Evolutionary conservation across 1,284 basidiomycete genomes (phyloP), one percentile per base, ranked within the genome.

Genomic region (Microbotryum violaceum): DNA sequence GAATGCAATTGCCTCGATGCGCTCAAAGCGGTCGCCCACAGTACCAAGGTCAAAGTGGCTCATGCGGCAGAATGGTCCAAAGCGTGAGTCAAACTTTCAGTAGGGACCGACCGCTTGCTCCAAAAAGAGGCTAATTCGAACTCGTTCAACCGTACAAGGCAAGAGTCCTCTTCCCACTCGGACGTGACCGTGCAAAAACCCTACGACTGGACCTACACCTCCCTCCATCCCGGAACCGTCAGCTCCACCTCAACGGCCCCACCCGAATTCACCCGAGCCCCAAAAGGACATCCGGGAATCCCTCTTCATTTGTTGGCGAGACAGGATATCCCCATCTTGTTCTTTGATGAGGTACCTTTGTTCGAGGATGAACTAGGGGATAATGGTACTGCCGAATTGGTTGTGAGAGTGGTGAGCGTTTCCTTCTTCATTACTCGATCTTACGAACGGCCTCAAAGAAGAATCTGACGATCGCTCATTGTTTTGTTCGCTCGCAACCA

Each of bases 141-240:
- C n/a, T n/a, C n/a, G n/a, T n/a, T n/a, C n/a, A 42, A 12, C 37
- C 37, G 14, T 3, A 42, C 10, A 1, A 42, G 37, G 2, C 37
- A 61, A 81, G 86, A 20, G 78, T 80, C 46, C 82, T 59, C 69
- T 67, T 21, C 69, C 1, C 53, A 52, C 3, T 54, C 58, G 25
- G 44, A 49, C 14, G 46, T 63, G 33, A 59, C 56, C 7, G 66
- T 66, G 2, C 67, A 73, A 54, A 92, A 92, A 70, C 87, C 87
- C 2, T 97, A 91, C 76, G 96, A 99, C 74, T 98, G 96, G 96
- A 98, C 96, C 6, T 98, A 96, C 75, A 96, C 92, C 0, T 89
- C 89, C 3, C 85, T 82, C 1, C 94, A 97, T 73, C 72, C 84
- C 0, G 96, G 94, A 0, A 83, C 86, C 5, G 42, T 70, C 20